Base-by-base conservation (phyloP, 768 basidiomycete genomes). In the Holtermanniella nyarrowii region DNA sequence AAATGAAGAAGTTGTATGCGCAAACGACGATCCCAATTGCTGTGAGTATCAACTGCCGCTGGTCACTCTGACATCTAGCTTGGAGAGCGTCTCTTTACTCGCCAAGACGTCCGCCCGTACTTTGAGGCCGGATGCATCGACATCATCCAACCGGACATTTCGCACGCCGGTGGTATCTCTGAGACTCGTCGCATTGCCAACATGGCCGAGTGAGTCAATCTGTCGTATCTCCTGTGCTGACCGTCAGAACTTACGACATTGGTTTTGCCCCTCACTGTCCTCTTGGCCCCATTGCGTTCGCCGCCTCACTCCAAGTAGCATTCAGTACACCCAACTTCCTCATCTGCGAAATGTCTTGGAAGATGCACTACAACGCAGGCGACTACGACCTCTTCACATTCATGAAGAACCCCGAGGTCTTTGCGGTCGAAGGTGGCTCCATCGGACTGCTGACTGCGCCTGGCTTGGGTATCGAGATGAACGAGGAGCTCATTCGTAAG, bases 191-290 rank as follows among this genome's bases (percentile, higher is more conserved):
- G 79, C 41, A 80, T 83, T 20, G 80, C 81, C 4, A 71, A 75
- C 21, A 70, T 82, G 58, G 77, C 78, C 1, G 81, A 83, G 46
- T 46, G 14, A 31, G 47, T 48, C 13, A n/a, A 10, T 39, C 13
- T 20, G 22, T 16, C 39, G n/a, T 44, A 11, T 44, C 22, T 18
- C 7, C 10, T 46, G 10, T 23, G 13, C 7, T 20, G 23, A 7
- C 13, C 21, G 14, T 7, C 47, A 31, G 39, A 66, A 80, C 77
- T 5, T 84, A 83, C 62, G 84, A 84, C 54, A 78, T 84, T 44
- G 81, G 78, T 1, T 52, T 72, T 44, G 83, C 82, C 0, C 82
- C 83, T 4, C 82, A 84, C 60, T 83, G 81, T 64, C 82, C 83
- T 1, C 61, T 83, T 1, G 82, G 82, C 0, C 83, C 83, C 0